Conservation (phyloP, 2,329 filamentous ascomycete genomes). For the Sclerotiophoma versabilis region DNA sequence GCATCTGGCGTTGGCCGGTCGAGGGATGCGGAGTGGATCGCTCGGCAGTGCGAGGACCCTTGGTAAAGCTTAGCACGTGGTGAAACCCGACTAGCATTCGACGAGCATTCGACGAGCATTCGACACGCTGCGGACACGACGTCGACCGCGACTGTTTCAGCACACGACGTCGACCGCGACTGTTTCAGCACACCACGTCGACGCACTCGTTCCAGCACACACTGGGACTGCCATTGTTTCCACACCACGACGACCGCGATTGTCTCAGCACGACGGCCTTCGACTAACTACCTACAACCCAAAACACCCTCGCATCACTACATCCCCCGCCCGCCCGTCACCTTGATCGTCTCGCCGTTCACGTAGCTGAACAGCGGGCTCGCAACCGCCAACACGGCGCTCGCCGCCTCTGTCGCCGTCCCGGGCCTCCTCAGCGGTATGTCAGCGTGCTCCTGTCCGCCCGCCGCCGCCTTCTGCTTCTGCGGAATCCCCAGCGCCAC, state of each 20-base stretch:
- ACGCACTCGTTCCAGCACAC: neutral
- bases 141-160: neutral
- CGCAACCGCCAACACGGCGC: slow-evolving; percentile 76
- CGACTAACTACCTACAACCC: neutral
- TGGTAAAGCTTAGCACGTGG: slow-evolving; percentile 17
- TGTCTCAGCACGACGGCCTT: slow-evolving; percentile 1
- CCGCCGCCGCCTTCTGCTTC: slow-evolving; percentile 52
- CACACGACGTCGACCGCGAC: neutral
- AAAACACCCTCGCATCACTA: slow-evolving; percentile 42
- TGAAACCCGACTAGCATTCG: slow-evolving; percentile 27
- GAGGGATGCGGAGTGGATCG: slow-evolving; percentile 12
- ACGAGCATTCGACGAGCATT: no score
- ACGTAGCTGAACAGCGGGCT: slow-evolving; percentile 87
- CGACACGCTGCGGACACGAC: no score
- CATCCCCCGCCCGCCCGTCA: slow-evolving; percentile 77
- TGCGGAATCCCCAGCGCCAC: slow-evolving; percentile 52
- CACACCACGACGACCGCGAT: neutral
- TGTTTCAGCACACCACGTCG: slow-evolving; percentile 2
- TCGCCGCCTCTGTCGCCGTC: slow-evolving; percentile 80
- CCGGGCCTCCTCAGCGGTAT: slow-evolving; percentile 82
- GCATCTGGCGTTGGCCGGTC: slow-evolving; percentile 6
- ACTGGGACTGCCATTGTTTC: neutral
- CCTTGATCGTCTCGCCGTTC: slow-evolving; percentile 84
- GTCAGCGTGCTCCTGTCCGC: slow-evolving; percentile 61
- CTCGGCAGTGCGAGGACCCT: neutral